phyloP scores from a whole-genome alignment of 2,329 filamentous ascomycete genomes.

The Diplodia scrobiculata region DNA sequence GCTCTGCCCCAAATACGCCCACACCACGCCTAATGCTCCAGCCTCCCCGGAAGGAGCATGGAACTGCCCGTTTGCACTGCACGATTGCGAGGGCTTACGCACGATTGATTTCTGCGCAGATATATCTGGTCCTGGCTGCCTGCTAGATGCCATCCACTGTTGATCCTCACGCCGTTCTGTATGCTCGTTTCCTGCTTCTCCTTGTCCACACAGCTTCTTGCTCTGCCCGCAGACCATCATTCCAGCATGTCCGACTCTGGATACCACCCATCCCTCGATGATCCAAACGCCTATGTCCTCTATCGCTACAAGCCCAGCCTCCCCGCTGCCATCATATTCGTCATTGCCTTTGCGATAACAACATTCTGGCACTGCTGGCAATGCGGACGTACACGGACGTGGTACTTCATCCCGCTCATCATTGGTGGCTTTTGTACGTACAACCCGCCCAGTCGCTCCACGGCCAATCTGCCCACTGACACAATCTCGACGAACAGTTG shows the following conservation, averaged over 20 bases:
- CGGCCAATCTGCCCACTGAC: not conserved
- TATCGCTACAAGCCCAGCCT: constrained; percentile 41
- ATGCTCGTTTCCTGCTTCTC: not conserved
- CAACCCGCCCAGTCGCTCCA: not conserved
- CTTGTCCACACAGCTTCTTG: not conserved
- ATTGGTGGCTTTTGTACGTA: constrained; percentile 14
- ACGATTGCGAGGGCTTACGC: not conserved
- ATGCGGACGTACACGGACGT: constrained; percentile 6
- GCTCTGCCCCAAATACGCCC: constrained; percentile 1
- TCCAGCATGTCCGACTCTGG: constrained; percentile 3
- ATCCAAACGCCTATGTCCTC: constrained; percentile 31
- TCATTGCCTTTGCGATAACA: constrained; percentile 12
- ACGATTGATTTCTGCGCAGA: not conserved
- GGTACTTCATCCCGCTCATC: constrained; percentile 15
- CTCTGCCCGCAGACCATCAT: not conserved
- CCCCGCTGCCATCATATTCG: constrained; percentile 38
- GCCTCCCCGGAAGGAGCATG: not conserved
- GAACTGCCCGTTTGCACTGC: constrained; percentile 28
- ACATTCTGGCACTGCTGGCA: constrained; percentile 19
- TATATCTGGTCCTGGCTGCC: not conserved
- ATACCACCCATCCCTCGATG: constrained; percentile 9
- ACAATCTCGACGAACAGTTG: constrained; percentile 44
- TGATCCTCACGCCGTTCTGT: not conserved
- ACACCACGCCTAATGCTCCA: constrained; percentile 7
- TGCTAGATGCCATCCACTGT: not conserved